Conservation (phyloP, 345 rosid species). For the Rhizophora apiculata region DNA sequence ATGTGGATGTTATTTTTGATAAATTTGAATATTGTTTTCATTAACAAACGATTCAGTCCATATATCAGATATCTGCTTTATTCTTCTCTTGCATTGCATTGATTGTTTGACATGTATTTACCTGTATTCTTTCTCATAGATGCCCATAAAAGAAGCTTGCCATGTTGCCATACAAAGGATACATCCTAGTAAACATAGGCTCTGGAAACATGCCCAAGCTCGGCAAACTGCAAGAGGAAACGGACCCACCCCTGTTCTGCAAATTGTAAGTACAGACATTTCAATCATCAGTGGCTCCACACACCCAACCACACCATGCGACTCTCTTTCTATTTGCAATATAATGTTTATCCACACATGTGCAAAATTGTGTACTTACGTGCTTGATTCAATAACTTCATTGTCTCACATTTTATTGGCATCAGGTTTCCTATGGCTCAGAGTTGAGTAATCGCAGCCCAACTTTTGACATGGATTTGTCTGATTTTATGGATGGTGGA, state of each 20-base stretch:
- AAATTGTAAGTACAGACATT: slow-evolving; percentile 54
- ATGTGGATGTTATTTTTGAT: no score
- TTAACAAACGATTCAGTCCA: not conserved
- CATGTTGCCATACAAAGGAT: slow-evolving; percentile 92
- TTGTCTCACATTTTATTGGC: slow-evolving; percentile 10
- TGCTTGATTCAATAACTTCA: not conserved
- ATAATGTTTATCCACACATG: not conserved
- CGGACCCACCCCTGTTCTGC: slow-evolving; percentile 75
- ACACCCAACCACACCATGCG: not conserved
- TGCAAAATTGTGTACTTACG: not conserved
- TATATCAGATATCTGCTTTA: not conserved
- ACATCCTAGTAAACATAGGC: slow-evolving; percentile 79
- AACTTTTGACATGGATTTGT: slow-evolving; percentile 97
- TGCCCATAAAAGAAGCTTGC: slow-evolving; percentile 99
- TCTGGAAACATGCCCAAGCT: slow-evolving; percentile 95
- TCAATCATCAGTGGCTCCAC: not conserved
- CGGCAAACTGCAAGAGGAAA: slow-evolving; percentile 67
- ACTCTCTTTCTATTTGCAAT: not conserved
- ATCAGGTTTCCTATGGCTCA: slow-evolving; percentile 94
- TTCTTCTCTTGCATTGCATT: not conserved
- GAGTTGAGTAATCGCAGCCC: slow-evolving; percentile 96
- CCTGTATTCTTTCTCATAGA: slow-evolving; percentile 30
- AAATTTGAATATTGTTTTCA: no score
- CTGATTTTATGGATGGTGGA: slow-evolving; percentile 85
- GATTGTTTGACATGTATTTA: not conserved